A percentile compares a stretch with the other conserved stretches of the same genome.
phyloP scores from a whole-genome alignment of 1,284 basidiomycete genomes.

The Trametes versicolor region DNA sequence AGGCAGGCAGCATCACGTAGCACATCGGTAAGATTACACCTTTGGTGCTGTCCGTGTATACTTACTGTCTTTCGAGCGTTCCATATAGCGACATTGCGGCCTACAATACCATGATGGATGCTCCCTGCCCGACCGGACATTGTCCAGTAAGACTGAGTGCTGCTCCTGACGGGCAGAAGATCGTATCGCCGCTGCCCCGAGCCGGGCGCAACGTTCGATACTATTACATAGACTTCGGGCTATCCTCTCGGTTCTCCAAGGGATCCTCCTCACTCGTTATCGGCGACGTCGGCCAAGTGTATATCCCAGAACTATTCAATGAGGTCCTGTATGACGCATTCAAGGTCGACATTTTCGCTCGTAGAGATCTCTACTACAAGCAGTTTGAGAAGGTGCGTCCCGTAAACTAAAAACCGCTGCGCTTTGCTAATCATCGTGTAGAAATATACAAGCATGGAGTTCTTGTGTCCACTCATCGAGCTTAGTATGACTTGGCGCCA shows the following conservation, averaged over 20 bases:
- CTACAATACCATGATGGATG: conserved; percentile 45
- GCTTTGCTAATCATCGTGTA: background rate
- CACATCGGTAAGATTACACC: conserved; percentile 39
- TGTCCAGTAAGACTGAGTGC: conserved; percentile 33
- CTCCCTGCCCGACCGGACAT: conserved; percentile 39
- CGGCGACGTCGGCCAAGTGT: conserved; percentile 13
- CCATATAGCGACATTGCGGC: conserved; percentile 32
- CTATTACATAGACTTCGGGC: conserved; percentile 44
- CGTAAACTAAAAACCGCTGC: background rate
- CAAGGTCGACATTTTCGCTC: conserved; percentile 40
- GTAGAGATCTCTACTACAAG: conserved; percentile 36
- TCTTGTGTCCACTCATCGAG: background rate
- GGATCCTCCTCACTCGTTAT: conserved; percentile 13
- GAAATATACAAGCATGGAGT: background rate
- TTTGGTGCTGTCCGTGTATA: background rate
- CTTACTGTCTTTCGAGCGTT: too few species aligned
- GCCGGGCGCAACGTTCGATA: conserved; percentile 34
- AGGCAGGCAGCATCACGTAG: conserved; percentile 24
- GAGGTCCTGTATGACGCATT: conserved; percentile 40
- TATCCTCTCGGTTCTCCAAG: conserved; percentile 29
- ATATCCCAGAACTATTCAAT: conserved; percentile 40
- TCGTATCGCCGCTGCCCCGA: conserved; percentile 19
- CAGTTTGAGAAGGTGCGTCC: conserved; percentile 13
- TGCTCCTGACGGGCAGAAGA: conserved; percentile 21
- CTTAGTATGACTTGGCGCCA: background rate